Base-by-base conservation (phyloP, 495 filamentous ascomycete genomes). In the Aspergillus olivimuriae region DNA sequence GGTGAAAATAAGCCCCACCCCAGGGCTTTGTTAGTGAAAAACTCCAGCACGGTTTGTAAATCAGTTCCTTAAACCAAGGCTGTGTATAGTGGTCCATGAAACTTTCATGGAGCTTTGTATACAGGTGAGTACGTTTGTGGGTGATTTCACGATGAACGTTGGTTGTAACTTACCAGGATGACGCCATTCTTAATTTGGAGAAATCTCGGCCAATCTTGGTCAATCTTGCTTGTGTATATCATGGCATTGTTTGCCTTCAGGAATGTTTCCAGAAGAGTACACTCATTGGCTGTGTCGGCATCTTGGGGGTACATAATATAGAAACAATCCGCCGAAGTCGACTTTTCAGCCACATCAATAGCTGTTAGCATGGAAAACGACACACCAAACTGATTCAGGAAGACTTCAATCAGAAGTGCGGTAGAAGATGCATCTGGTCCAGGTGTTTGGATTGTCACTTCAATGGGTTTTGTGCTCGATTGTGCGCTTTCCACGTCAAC, bases 31-130 rank as follows among this genome's bases (percentile, higher is more conserved):
- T n/a, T 15, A 71, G 38, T 21, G 64, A 65, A 20, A 68, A 46
- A 4, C 47, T 59, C 67, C 68, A 76, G 32, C 66, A 68, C 31
- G 62, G 22, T 63, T 51, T 2, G 48, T 34, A 20, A 19, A 17
- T 11, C 21, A 20, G 6, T 38, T 38, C 1, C 18, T 38, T 28
- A 11, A 6, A 28, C 24, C 24, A 28, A 5, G 24, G 24, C 24
- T 28, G 6, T 11, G 6, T 6, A 11, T 28, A 28, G 6, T 28
- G 5, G 11, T 6, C 5, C 24, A 28, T 28, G 5, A 28, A 11
- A 6, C 11, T 28, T 28, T 28, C 24, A 11, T 28, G 24, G 24
- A 28, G 24, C 24, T 28, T n/a, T n/a, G 11, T 28, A 6, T 28
- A 5, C 24, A 28, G 24, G 24, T 28, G 5, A 28, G 24, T 11